Percentiles rank a stretch among this genome's conserved stretches.
Conservation (phyloP, 2,329 filamentous ascomycete genomes). For the Thermochaetoides dissita region DNA sequence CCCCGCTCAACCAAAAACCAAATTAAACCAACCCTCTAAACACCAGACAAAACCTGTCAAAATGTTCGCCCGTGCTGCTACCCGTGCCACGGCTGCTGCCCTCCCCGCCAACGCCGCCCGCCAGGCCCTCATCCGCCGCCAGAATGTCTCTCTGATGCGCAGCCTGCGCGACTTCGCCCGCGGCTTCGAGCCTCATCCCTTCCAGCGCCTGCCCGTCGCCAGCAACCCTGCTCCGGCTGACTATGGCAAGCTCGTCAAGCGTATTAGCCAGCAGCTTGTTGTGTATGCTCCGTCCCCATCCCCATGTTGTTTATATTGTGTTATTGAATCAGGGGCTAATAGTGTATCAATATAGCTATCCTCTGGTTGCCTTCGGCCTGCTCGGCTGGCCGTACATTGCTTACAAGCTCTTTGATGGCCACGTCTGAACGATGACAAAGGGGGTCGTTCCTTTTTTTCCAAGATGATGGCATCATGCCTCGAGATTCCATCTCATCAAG, state of each 20-base stretch:
- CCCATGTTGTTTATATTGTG: background rate
- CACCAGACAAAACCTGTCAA: constrained; percentile 7
- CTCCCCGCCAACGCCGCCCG: no score
- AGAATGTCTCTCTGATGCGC: constrained; percentile 23
- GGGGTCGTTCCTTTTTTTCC: background rate
- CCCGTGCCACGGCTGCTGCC: constrained; percentile 17
- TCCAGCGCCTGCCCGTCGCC: constrained; percentile 22
- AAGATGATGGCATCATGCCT: no score
- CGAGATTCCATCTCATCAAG: no score
- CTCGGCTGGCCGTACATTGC: constrained; percentile 25
- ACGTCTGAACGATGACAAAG: constrained; percentile 2
- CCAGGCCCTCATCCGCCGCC: constrained; percentile 15
- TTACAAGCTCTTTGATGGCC: constrained; percentile 5
- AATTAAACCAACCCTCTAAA: constrained; percentile 2
- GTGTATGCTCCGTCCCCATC: constrained; percentile 21
- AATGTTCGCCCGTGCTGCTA: constrained; percentile 22
- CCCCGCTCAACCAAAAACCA: constrained; percentile 1
- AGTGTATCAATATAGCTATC: no score
- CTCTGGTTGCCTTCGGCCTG: constrained; percentile 14
- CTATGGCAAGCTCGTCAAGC: constrained; percentile 24
- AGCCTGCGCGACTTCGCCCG: constrained; percentile 23
- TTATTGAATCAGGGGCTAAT: no score
- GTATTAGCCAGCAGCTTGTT: constrained; percentile 17
- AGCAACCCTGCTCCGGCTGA: constrained; percentile 20
- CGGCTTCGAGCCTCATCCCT: constrained; percentile 25